Conservation (phyloP, 1,284 basidiomycete genomes). For the Puccinia polysora region DNA sequence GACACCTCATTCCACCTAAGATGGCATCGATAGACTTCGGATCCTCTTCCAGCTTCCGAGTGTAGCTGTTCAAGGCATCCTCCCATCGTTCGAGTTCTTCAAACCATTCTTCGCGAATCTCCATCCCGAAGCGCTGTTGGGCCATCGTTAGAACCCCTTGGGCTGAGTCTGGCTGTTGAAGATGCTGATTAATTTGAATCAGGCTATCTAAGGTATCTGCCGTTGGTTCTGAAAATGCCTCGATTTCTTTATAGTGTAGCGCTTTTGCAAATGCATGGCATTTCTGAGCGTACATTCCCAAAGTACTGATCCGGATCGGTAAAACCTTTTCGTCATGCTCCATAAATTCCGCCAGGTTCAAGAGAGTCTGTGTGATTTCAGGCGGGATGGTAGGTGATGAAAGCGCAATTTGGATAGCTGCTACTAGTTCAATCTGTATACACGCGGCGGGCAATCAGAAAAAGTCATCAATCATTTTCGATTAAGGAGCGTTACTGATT, state of each 20-base stretch:
- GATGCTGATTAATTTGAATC: conserved; percentile 92
- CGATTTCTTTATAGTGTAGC: conserved; percentile 96
- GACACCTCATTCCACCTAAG: conserved; percentile 85
- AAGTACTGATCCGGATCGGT: conserved; percentile 84
- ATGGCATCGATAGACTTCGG: conserved; percentile 55
- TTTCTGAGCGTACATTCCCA: conserved; percentile 85
- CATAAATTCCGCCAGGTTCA: conserved; percentile 99
- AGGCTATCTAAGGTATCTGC: conserved; percentile 84
- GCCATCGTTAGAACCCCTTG: conserved; percentile 89
- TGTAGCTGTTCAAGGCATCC: conserved; percentile 61
- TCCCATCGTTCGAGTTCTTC: conserved; percentile 95
- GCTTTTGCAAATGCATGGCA: conserved; percentile 97
- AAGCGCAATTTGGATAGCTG: conserved; percentile 82
- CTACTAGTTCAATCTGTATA: conserved; percentile 79
- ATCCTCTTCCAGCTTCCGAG: conserved; percentile 40
- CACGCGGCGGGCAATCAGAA: neutral
- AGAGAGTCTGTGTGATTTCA: conserved; percentile 85
- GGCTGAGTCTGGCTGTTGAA: conserved; percentile 94
- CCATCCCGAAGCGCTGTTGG: conserved; percentile 42
- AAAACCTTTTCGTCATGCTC: conserved; percentile 97
- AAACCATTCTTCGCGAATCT: conserved; percentile 65
- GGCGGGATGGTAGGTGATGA: conserved; percentile 73
- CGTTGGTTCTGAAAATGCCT: conserved; percentile 87
- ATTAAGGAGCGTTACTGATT: neutral
- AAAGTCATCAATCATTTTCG: neutral